These are phyloP conservation scores for Gomphus sp. DNA, from an alignment of 1,284 basidiomycete species.

Conservation along the genomic window DNA sequence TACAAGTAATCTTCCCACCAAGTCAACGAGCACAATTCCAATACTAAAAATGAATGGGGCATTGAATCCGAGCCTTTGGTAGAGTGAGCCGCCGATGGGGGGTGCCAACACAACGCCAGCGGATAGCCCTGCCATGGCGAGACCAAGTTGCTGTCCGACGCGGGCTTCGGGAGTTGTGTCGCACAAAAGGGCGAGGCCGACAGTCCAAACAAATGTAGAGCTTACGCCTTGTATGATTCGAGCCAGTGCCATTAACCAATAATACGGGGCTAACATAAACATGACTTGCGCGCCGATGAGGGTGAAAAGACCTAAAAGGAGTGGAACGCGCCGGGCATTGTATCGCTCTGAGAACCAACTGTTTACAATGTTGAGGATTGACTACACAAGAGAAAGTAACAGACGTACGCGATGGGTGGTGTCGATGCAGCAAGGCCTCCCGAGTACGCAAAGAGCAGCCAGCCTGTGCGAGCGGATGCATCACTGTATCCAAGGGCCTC, in stretches of 20 bases:
- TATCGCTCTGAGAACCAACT: slow-evolving; percentile 52
- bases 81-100: slow-evolving; percentile 63
- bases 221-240: slow-evolving; percentile 65
- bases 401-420: slow-evolving; percentile 45
- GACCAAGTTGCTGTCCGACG: slow-evolving; percentile 60
- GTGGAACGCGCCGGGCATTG: slow-evolving; percentile 43
- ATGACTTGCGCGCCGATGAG: slow-evolving; percentile 55
- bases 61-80: slow-evolving; percentile 57
- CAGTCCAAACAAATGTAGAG: slow-evolving; percentile 69
- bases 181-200: slow-evolving; percentile 64
- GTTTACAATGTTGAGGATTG: neutral
- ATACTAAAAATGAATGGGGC: slow-evolving; percentile 70
- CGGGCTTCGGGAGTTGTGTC: slow-evolving; percentile 54
- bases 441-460: slow-evolving; percentile 54
- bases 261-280: slow-evolving; percentile 69
- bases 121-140: slow-evolving; percentile 62
- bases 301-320: slow-evolving; percentile 48
- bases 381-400: neutral
- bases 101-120: slow-evolving; percentile 53
- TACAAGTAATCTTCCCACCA: slow-evolving; percentile 50
- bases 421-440: slow-evolving; percentile 36
- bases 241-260: slow-evolving; percentile 63
- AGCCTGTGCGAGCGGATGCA: slow-evolving; percentile 54
- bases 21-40: slow-evolving; percentile 48
- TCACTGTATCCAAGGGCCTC: slow-evolving; percentile 41